phyloP scores from a whole-genome alignment of 2,329 filamentous ascomycete genomes.

The Fusarium beomiforme region DNA sequence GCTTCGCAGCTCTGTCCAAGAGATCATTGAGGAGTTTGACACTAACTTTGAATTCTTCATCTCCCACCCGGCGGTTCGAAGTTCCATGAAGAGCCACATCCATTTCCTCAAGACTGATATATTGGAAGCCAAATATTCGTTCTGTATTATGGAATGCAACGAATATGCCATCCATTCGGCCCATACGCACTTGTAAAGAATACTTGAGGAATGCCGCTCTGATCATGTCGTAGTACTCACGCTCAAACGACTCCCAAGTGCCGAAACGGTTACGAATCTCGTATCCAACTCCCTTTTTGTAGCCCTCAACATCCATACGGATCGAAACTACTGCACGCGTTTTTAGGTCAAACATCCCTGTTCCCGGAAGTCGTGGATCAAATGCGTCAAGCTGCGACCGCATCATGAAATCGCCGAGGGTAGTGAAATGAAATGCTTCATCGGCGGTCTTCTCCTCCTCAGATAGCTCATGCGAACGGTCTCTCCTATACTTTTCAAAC shows the following conservation, averaged over 20 bases:
- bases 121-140: conserved; percentile 98
- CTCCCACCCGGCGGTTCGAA: conserved; percentile 71
- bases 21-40: conserved; percentile 81
- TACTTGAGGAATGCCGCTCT: conserved; percentile 95
- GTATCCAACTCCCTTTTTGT: conserved; percentile 82
- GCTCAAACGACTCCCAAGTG: conserved; percentile 89
- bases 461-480: conserved; percentile 72
- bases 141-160: conserved; percentile 95
- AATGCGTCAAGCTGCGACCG: conserved; percentile 93
- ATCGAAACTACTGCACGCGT: conserved; percentile 92
- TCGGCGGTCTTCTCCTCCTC: conserved; percentile 76
- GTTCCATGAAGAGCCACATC: conserved; percentile 90
- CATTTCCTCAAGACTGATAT: conserved; percentile 87
- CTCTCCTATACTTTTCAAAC: conserved; percentile 84
- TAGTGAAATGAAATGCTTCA: conserved; percentile 89
- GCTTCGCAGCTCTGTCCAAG: conserved; percentile 76
- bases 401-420: conserved; percentile 88
- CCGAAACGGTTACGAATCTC: conserved; percentile 83
- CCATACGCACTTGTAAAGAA: conserved; percentile 94
- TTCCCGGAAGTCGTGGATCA: conserved; percentile 85
- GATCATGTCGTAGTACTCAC: conserved; percentile 97
- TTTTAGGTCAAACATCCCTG: conserved; percentile 96
- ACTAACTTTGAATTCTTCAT: conserved; percentile 87
- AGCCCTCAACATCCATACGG: conserved; percentile 82
- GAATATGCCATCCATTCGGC: conserved; percentile 98